Percentiles rank a stretch among this genome's conserved stretches.
These are phyloP conservation scores for Mallotus repandus DNA, from an alignment of 441 rosid genomes.

Conservation along the genomic window DNA sequence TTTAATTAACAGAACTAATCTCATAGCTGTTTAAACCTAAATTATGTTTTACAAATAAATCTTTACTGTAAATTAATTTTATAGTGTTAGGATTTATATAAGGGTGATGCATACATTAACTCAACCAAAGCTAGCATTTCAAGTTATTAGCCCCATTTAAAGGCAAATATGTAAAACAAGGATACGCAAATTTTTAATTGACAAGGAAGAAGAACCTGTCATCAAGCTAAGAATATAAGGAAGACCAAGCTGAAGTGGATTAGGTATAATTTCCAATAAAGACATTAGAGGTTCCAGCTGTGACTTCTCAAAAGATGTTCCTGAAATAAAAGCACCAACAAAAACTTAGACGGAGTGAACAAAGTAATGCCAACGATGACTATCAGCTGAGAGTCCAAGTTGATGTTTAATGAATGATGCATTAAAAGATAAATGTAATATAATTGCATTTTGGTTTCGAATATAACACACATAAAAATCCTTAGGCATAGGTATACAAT, in stretches of 20 bases:
- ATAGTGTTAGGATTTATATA: too few relatives aligned
- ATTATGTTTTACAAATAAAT: too few relatives aligned
- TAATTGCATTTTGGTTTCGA: background rate
- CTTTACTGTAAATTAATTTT: too few relatives aligned
- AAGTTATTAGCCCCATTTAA: background rate
- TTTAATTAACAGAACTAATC: background rate
- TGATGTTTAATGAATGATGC: background rate
- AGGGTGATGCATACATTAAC: background rate
- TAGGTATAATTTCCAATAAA: constrained; percentile 50
- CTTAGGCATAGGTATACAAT: background rate
- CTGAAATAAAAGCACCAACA: constrained; percentile 42
- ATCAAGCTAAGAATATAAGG: constrained; percentile 49
- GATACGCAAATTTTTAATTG: background rate
- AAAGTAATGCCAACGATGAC: background rate
- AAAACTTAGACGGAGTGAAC: background rate
- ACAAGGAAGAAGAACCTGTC: constrained; percentile 48
- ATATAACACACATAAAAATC: background rate
- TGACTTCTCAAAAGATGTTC: constrained; percentile 69
- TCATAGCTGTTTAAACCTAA: too few relatives aligned
- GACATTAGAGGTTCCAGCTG: constrained; percentile 49
- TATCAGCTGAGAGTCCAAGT: background rate
- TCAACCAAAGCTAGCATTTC: background rate
- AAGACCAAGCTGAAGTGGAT: constrained; percentile 44
- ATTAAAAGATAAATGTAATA: background rate
- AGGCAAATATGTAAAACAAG: constrained; percentile 22